phyloP scores from a whole-genome alignment of 257 asterid genomes.

The Solanum piurae region DNA sequence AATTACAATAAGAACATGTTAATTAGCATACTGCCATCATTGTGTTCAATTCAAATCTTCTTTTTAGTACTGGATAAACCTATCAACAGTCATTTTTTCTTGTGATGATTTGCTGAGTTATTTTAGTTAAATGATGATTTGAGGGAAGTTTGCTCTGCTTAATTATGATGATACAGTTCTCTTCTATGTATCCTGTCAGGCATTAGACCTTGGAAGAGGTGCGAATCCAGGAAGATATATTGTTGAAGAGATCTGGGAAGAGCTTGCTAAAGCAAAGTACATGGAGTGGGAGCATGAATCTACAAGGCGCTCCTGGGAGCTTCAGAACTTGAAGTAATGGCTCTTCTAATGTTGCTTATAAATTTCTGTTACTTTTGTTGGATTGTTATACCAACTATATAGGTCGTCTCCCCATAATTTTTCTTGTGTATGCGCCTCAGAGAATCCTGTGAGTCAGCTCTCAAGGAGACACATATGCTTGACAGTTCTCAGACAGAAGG shows the following conservation, averaged over 20 bases:
- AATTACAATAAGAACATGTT: not conserved
- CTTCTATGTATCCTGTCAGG: slow-evolving; percentile 26
- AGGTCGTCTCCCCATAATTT: not conserved
- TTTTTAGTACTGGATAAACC: not conserved
- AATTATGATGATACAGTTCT: not conserved
- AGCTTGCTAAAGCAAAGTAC: slow-evolving; percentile 80
- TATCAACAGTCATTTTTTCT: not conserved
- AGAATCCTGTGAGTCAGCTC: slow-evolving; percentile 64
- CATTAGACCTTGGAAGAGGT: slow-evolving; percentile 76
- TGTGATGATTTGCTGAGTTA: not conserved
- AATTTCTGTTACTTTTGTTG: not conserved
- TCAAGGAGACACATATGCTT: slow-evolving; percentile 40
- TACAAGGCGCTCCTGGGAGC: slow-evolving; percentile 73
- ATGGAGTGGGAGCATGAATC: slow-evolving; percentile 73
- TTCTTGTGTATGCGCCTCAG: slow-evolving; percentile 21
- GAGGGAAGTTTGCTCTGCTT: not conserved
- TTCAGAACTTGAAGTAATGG: slow-evolving; percentile 58
- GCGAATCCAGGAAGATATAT: slow-evolving; percentile 55
- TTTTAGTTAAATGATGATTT: not conserved
- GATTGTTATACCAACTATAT: not conserved
- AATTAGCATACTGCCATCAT: not conserved
- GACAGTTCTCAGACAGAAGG: slow-evolving; percentile 35
- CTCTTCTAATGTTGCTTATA: not conserved
- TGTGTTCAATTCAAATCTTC: not conserved
- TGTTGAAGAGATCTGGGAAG: slow-evolving; percentile 95